These are phyloP conservation scores for Fusarium equiseti DNA, from an alignment of 2,329 filamentous ascomycete genomes.

Conservation along the genomic window DNA sequence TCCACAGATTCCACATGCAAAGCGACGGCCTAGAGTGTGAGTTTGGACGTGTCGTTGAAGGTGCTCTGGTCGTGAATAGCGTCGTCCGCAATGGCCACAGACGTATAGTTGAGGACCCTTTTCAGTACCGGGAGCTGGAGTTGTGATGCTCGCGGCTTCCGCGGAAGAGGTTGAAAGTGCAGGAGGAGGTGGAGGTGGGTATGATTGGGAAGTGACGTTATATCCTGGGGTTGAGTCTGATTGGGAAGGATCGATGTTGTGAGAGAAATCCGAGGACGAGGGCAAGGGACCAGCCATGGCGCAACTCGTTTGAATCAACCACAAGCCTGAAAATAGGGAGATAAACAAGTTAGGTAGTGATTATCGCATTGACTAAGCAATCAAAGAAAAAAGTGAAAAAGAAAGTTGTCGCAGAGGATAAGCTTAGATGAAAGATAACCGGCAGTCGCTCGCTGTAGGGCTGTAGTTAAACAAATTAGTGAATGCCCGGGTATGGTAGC, in stretches of 20 bases:
- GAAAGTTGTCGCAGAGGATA: background rate
- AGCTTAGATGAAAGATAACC: constrained; percentile 1
- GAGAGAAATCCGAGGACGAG: constrained; percentile 45
- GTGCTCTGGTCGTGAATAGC: constrained; percentile 67
- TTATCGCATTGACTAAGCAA: constrained; percentile 5
- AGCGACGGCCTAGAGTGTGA: constrained; percentile 64
- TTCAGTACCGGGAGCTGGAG: constrained; percentile 39
- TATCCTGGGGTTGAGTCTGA: constrained; percentile 35
- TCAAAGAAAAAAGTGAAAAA: background rate
- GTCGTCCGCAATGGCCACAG: constrained; percentile 63
- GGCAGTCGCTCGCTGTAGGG: constrained; percentile 8
- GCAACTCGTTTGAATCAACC: constrained; percentile 20
- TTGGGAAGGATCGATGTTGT: constrained; percentile 50
- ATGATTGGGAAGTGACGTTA: constrained; percentile 25
- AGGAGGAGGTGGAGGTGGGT: constrained; percentile 27
- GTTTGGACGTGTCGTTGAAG: constrained; percentile 65
- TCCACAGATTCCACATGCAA: constrained; percentile 63
- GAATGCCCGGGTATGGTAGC: constrained; percentile 5
- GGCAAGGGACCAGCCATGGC: constrained; percentile 51
- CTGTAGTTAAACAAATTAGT: constrained; percentile 20
- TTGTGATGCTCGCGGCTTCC: background rate
- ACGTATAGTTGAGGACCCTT: constrained; percentile 57
- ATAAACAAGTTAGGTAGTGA: constrained; percentile 29
- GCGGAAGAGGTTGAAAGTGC: constrained; percentile 14
- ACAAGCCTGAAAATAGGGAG: constrained; percentile 4